Conservation (phyloP, 306 rosid species). For the Arachis hypogaea region DNA sequence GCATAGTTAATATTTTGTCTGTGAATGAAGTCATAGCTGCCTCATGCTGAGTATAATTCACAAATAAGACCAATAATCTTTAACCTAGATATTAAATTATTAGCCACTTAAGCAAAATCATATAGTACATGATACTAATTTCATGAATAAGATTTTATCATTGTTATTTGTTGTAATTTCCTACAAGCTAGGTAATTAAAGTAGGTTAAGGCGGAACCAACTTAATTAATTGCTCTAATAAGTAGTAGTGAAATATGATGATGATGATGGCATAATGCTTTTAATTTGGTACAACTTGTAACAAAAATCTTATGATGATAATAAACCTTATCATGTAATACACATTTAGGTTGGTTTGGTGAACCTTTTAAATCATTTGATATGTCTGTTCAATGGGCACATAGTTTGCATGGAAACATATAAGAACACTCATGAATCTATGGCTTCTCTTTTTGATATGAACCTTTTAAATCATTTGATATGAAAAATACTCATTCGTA, state of each 20-base stretch:
- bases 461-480: too few relatives aligned
- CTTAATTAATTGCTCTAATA: background rate
- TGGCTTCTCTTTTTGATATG: background rate
- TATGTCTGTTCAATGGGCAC: slow-evolving; percentile 45
- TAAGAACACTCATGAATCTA: slow-evolving; percentile 36
- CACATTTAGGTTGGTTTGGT: slow-evolving; percentile 50
- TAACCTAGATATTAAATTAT: background rate
- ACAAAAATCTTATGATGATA: background rate
- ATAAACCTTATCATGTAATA: slow-evolving; percentile 41
- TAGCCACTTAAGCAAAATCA: too few relatives aligned
- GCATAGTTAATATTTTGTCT: slow-evolving; percentile 7
- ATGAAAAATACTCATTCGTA: too few relatives aligned
- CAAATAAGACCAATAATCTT: background rate
- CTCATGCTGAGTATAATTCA: background rate
- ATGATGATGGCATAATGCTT: background rate
- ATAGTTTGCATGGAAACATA: slow-evolving; percentile 40
- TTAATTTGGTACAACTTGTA: slow-evolving; percentile 22
- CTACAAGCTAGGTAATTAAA: slow-evolving; percentile 17
- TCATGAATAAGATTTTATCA: background rate
- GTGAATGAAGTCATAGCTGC: background rate
- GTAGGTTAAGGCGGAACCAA: slow-evolving; percentile 31
- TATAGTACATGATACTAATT: background rate
- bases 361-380: slow-evolving; percentile 51
- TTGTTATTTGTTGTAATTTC: slow-evolving; percentile 9
- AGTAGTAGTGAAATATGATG: too few relatives aligned